These are phyloP conservation scores for Pythium periplocum DNA, from an alignment of 352 stramenopile species.

Conservation along the genomic window DNA sequence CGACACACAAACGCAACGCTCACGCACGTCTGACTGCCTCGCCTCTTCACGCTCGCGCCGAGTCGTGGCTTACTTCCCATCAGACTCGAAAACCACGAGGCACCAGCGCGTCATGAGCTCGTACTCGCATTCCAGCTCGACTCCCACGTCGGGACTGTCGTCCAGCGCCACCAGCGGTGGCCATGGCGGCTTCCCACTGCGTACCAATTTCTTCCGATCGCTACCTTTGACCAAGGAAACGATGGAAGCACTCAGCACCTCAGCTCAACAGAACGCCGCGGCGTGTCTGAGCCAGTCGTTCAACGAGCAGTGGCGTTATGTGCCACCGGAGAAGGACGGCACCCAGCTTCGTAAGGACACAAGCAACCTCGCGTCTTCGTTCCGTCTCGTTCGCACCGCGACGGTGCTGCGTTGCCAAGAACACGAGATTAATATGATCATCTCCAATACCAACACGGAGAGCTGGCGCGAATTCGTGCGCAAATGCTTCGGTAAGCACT, in stretches of 20 bases:
- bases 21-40: too few species aligned
- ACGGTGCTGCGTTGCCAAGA: conserved; percentile 70
- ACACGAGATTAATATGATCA: conserved; percentile 68
- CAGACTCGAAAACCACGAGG: not conserved
- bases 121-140: not conserved
- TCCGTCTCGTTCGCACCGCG: conserved; percentile 55
- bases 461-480: conserved; percentile 67
- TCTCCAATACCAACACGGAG: conserved; percentile 66
- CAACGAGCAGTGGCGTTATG: conserved; percentile 78
- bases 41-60: too few species aligned
- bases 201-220: conserved; percentile 68
- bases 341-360: conserved; percentile 82
- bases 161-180: not conserved
- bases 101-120: not conserved
- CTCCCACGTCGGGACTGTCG: not conserved
- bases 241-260: conserved; percentile 41
- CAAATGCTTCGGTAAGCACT: conserved; percentile 75
- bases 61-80: too few species aligned
- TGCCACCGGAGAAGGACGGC: conserved; percentile 73
- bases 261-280: conserved; percentile 52
- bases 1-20: too few species aligned
- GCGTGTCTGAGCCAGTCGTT: conserved; percentile 62
- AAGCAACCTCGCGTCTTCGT: conserved; percentile 63
- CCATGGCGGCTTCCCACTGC: conserved; percentile 46
- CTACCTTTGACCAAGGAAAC: conserved; percentile 52